Conservation (phyloP, 306 rosid genomes). For the Vigna mungo region DNA sequence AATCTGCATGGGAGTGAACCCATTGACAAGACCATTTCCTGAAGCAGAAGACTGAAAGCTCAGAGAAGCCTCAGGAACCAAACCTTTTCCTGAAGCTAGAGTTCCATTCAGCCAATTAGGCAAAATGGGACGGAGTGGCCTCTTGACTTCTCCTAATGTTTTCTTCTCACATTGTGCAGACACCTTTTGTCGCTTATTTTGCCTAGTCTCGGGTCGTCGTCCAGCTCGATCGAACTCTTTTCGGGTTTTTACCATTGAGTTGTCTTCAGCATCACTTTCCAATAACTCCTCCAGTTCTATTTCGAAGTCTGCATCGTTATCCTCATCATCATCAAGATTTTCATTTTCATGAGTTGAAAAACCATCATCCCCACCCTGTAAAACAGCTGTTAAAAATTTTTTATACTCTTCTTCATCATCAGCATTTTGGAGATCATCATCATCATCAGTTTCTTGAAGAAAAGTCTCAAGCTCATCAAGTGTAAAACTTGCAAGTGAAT, state of each 20-base stretch:
- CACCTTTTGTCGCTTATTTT: slow-evolving; percentile 65
- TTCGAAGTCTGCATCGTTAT: slow-evolving; percentile 96
- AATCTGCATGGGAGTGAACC: slow-evolving; percentile 83
- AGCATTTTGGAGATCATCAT: slow-evolving; percentile 86
- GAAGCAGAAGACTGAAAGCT: slow-evolving; percentile 55
- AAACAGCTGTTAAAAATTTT: slow-evolving; percentile 87
- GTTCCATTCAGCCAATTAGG: slow-evolving; percentile 69
- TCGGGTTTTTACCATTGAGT: slow-evolving; percentile 43
- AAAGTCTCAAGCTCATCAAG: slow-evolving; percentile 96
- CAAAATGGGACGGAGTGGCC: slow-evolving; percentile 85
- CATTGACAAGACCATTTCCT: slow-evolving; percentile 66
- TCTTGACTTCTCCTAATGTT: slow-evolving; percentile 59
- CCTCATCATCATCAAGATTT: slow-evolving; percentile 85
- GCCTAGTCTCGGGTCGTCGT: slow-evolving; percentile 87
- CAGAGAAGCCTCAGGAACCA: slow-evolving; percentile 56
- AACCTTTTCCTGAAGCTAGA: slow-evolving; percentile 54
- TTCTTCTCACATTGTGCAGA: slow-evolving; percentile 60
- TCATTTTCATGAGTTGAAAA: slow-evolving; percentile 65
- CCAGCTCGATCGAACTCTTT: slow-evolving; percentile 66
- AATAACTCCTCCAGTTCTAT: slow-evolving; percentile 93
- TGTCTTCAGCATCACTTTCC: slow-evolving; percentile 82
- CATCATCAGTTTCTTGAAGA: slow-evolving; percentile 97
- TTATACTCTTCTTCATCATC: slow-evolving; percentile 92
- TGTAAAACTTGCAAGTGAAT: slow-evolving; percentile 84
- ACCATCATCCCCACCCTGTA: slow-evolving; percentile 71